Evolutionary conservation across 164 flowering plant genomes (phyloP), one percentile per base, ranked within the genome.

Genomic region (Liquidambar formosana): DNA sequence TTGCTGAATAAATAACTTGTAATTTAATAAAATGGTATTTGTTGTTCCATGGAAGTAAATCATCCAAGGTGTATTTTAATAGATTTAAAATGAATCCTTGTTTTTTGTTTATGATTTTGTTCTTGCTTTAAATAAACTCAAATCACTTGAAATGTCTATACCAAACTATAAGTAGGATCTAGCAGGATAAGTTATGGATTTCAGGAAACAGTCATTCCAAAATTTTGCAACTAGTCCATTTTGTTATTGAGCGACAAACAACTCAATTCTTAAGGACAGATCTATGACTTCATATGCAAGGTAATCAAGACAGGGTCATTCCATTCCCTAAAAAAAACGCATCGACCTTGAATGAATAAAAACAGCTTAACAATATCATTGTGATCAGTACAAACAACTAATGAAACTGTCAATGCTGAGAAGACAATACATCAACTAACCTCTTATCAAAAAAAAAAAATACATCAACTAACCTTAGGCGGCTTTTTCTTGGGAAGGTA

Each of bases 401-500:
- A 33, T 33, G 41, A 33, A 2, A 2, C 41, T 6, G n/a, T 33
- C 4, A 33, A 33, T 33, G 41, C 53, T 49, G 19, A 49, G n/a
- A 18, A 59, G 63, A 27, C 25, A 46, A 45, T 46, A 27, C 44
- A 27, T 18, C 18, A 57, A 28, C 23, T 16, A 45, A 45, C 11
- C 8, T 23, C 15, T 18, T 48, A 18, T 15, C 61, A 23, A 10
- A 5, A 47, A 45, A 38, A 22, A 13, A 15, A 33, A 15, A 57
- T 44, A 41, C 8, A 71, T 18, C 18, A 15, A 66, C 85, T 53
- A 71, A 94, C 99, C 97, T 89, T 66, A 14, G 64, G 64, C 61
- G 41, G 98, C 92, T 75, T 78, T 83, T 45, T 85, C 91, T 71
- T 81, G 84, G 21, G 88, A 79, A 45, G 96, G 88, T 14, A 93